Conservation (phyloP, 2,329 filamentous ascomycete genomes). For the Penicillium sp. region DNA sequence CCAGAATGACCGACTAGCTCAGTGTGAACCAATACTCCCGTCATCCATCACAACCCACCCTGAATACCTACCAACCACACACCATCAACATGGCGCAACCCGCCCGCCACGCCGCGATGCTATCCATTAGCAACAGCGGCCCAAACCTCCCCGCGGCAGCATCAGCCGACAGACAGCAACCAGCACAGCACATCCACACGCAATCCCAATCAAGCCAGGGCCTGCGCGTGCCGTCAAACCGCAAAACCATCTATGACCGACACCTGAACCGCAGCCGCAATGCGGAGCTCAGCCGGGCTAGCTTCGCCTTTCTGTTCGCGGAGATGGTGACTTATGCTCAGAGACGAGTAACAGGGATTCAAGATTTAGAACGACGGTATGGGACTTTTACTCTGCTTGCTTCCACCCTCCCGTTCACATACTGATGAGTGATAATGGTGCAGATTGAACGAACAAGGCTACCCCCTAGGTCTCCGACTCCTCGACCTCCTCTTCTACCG, state of each 20-base stretch:
- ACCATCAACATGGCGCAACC: constrained; percentile 23
- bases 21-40: no score
- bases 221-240: constrained; percentile 79
- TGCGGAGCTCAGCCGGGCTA: constrained; percentile 79
- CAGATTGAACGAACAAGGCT: constrained; percentile 82
- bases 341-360: constrained; percentile 77
- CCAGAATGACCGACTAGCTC: no score
- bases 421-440: no score
- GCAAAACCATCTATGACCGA: constrained; percentile 96
- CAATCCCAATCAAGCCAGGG: constrained; percentile 28
- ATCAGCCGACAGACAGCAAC: no score
- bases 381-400: neutral
- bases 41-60: no score
- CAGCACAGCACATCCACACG: constrained; percentile 6
- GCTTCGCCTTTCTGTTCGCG: constrained; percentile 90
- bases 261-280: constrained; percentile 84
- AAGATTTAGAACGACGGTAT: constrained; percentile 83
- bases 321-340: constrained; percentile 97
- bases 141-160: no score
- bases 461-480: constrained; percentile 84
- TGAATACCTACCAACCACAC: no score
- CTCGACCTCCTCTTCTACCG: constrained; percentile 91
- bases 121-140: constrained; percentile 25
- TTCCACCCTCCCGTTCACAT: neutral
- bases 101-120: constrained; percentile 26